These are phyloP conservation scores for Colletotrichum sidae DNA, from an alignment of 2,329 filamentous ascomycete genomes.

Conservation along the genomic window DNA sequence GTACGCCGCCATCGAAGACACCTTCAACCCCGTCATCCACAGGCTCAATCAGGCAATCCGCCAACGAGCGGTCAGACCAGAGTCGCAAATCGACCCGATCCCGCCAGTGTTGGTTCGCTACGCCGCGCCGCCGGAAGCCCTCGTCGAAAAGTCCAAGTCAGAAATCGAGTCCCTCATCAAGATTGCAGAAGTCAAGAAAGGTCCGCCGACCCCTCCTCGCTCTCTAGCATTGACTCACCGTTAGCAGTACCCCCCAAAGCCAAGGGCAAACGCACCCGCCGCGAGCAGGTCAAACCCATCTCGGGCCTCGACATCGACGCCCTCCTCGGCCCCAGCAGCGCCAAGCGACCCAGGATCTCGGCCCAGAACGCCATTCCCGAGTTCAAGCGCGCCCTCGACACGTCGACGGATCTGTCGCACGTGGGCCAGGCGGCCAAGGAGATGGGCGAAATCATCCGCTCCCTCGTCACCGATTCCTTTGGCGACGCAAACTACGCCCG, in stretches of 20 bases:
- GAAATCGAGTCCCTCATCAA: conserved; percentile 74
- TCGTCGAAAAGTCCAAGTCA: conserved; percentile 67
- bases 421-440: conserved; percentile 78
- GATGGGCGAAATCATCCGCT: conserved; percentile 77
- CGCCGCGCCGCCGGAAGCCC: conserved; percentile 75
- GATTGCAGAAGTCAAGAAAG: conserved; percentile 85
- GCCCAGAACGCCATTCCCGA: conserved; percentile 86
- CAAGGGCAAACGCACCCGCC: conserved; percentile 77
- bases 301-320: conserved; percentile 90
- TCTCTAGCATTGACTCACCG: neutral
- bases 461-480: conserved; percentile 77
- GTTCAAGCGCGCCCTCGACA: conserved; percentile 83
- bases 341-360: conserved; percentile 55
- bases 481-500: conserved; percentile 80
- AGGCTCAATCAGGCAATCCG: conserved; percentile 88
- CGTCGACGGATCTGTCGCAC: conserved; percentile 68
- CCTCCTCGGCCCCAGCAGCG: conserved; percentile 71
- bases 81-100: conserved; percentile 70
- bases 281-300: conserved; percentile 81
- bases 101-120: conserved; percentile 77
- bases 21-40: conserved; percentile 88
- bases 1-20: conserved; percentile 82
- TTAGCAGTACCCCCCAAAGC: conserved; percentile 78
- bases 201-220: conserved; percentile 47
- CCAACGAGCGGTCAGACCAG: conserved; percentile 81